phyloP scores from a whole-genome alignment of 163 green algal genomes.

The Volvox carteri region DNA sequence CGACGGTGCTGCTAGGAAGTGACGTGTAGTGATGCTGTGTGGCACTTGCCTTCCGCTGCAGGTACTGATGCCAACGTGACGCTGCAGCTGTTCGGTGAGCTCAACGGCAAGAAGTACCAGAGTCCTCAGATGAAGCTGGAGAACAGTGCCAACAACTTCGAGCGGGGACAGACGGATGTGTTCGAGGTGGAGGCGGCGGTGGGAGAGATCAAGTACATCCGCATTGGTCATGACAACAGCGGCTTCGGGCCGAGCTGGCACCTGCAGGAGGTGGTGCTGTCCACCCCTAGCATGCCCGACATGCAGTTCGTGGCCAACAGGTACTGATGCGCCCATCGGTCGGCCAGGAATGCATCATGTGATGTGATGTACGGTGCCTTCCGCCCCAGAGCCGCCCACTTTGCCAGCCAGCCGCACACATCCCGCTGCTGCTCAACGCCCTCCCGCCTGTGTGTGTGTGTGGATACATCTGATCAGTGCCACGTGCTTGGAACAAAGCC shows the following conservation, averaged over 20 bases:
- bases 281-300: constrained; percentile 54
- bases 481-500: no score
- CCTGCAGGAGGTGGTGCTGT: constrained; percentile 70
- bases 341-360: no score
- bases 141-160: constrained; percentile 70
- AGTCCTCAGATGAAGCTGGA: constrained; percentile 32
- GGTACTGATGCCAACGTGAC: constrained; percentile 77
- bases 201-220: constrained; percentile 66
- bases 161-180: constrained; percentile 63
- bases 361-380: no score
- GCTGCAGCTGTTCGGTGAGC: constrained; percentile 66
- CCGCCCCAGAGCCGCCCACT: no score
- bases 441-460: no score
- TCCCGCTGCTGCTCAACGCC: no score
- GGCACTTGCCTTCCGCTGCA: constrained; percentile 39
- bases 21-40: no score
- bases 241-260: constrained; percentile 71
- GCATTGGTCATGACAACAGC: constrained; percentile 78
- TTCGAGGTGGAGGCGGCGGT: constrained; percentile 72
- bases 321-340: no score
- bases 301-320: constrained; percentile 71
- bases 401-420: no score
- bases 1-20: no score
- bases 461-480: no score
- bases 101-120: constrained; percentile 55